Conservation (phyloP, 1,284 basidiomycete genomes). For the Hemileia vastatrix region DNA sequence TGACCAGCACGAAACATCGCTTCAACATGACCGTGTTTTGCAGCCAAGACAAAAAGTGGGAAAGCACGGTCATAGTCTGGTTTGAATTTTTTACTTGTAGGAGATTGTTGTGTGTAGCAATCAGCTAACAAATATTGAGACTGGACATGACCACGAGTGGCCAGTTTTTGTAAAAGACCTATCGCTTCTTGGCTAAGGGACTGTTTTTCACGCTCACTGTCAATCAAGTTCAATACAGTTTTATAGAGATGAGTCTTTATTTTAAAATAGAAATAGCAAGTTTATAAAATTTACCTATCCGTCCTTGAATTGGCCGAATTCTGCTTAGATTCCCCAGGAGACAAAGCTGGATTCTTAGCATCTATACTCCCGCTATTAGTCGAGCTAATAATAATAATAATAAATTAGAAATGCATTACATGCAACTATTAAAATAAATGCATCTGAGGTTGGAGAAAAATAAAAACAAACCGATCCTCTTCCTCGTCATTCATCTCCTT, state of each 20-base stretch:
- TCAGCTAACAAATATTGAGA: conserved; percentile 96
- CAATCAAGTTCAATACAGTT: no score
- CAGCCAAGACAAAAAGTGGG: conserved; percentile 87
- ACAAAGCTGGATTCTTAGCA: no score
- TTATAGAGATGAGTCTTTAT: no score
- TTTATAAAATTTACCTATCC: no score
- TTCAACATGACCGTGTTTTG: conserved; percentile 96
- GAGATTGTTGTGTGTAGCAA: conserved; percentile 69
- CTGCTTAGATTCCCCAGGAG: no score
- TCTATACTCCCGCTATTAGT: no score
- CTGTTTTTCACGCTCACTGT: conserved; percentile 56
- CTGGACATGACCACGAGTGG: conserved; percentile 83
- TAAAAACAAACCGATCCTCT: conserved; percentile 24
- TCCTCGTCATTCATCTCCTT: conserved; percentile 37
- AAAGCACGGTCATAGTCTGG: conserved; percentile 97
- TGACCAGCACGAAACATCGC: conserved; percentile 92
- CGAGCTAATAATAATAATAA: no score
- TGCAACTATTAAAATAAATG: no score
- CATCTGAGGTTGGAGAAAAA: background rate
- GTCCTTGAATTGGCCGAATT: no score
- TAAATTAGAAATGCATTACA: no score
- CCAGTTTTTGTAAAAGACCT: conserved; percentile 72
- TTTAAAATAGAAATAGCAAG: no score
- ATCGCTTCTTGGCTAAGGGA: conserved; percentile 79
- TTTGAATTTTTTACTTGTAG: conserved; percentile 49